These are phyloP conservation scores for Globisporangium splendens DNA, from an alignment of 352 stramenopile genomes.

Conservation along the genomic window DNA sequence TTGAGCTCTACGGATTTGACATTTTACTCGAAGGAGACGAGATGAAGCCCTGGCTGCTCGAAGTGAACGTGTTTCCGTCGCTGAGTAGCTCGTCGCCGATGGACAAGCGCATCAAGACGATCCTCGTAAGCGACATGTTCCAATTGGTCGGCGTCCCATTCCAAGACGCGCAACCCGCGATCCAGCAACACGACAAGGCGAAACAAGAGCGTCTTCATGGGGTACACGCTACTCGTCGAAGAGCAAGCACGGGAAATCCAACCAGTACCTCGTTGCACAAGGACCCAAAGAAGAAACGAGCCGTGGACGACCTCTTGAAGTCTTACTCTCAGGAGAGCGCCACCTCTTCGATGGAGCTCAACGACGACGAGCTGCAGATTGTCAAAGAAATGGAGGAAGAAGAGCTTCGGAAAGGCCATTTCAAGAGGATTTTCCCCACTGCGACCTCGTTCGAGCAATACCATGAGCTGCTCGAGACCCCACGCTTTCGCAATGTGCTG, in stretches of 20 bases:
- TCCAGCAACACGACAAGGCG: constrained; percentile 33
- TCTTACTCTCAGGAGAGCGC: constrained; percentile 9
- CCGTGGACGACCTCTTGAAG: constrained; percentile 33
- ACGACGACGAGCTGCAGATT: constrained; percentile 48
- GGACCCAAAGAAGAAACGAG: constrained; percentile 14
- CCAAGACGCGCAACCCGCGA: constrained; percentile 26
- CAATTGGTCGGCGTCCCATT: constrained; percentile 72
- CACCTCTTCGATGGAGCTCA: constrained; percentile 30
- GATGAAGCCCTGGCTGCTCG: constrained; percentile 83
- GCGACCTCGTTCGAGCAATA: constrained; percentile 49
- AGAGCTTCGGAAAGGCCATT: constrained; percentile 53
- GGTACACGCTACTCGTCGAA: constrained; percentile 21
- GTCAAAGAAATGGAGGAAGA: constrained; percentile 69
- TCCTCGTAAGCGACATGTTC: constrained; percentile 84
- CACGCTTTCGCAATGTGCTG: constrained; percentile 51
- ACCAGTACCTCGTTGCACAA: neutral
- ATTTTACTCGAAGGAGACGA: constrained; percentile 72
- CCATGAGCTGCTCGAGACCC: constrained; percentile 46
- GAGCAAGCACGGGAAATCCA: constrained; percentile 10
- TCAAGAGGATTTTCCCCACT: constrained; percentile 73
- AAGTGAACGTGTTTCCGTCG: constrained; percentile 90
- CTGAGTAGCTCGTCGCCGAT: constrained; percentile 82
- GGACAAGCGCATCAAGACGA: constrained; percentile 89
- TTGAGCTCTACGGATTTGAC: constrained; percentile 90
- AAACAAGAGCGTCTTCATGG: constrained; percentile 51